Evolutionary conservation across 2,329 filamentous ascomycete species (phyloP).

Genomic region (Escovopsis sp.): DNA sequence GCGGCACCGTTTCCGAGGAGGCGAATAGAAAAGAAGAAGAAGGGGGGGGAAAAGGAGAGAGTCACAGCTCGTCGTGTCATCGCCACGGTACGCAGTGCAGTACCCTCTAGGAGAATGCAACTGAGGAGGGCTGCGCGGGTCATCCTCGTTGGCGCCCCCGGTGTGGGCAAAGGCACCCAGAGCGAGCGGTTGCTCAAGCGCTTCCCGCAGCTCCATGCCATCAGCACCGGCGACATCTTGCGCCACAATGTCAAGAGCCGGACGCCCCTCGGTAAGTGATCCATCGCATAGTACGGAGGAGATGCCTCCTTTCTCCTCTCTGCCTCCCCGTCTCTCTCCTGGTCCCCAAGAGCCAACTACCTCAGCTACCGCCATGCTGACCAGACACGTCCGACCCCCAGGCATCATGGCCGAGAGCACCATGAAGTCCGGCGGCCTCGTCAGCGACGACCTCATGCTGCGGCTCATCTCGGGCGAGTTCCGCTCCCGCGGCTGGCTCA

Average conservation of each 20-base stretch:
- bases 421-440: slow-evolving; percentile 80
- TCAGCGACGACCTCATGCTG: slow-evolving; percentile 81
- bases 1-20: too few species aligned
- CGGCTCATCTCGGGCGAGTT: slow-evolving; percentile 87
- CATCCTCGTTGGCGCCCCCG: slow-evolving; percentile 90
- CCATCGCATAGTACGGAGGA: too few species aligned
- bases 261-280: slow-evolving; percentile 59
- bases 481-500: slow-evolving; percentile 70
- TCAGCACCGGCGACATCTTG: slow-evolving; percentile 87
- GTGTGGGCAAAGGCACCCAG: slow-evolving; percentile 94
- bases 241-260: slow-evolving; percentile 82
- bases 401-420: slow-evolving; percentile 81
- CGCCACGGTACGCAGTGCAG: too few species aligned
- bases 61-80: too few species aligned
- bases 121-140: slow-evolving; percentile 74
- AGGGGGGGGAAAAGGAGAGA: too few species aligned
- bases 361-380: not conserved
- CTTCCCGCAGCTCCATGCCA: slow-evolving; percentile 78
- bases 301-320: too few species aligned
- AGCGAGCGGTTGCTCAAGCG: slow-evolving; percentile 73
- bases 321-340: not conserved
- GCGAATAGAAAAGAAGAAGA: too few species aligned
- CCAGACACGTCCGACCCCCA: slow-evolving; percentile 20
- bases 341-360: too few species aligned
- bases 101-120: slow-evolving; percentile 32